These are phyloP conservation scores for Marasmius oreades DNA, from an alignment of 1,284 basidiomycete species.

Conservation along the genomic window DNA sequence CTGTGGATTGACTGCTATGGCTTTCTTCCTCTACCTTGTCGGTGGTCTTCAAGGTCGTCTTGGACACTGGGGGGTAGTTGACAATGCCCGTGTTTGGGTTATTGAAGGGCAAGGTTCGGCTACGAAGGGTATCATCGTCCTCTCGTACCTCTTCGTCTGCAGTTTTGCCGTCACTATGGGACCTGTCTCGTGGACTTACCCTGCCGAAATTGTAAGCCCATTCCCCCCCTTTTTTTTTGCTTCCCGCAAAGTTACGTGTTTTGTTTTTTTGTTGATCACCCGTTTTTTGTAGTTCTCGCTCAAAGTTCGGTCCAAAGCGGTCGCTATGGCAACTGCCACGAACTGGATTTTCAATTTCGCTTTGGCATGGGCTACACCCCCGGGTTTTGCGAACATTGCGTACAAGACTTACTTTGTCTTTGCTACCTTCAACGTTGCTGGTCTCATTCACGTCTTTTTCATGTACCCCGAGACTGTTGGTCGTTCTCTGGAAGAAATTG, in stretches of 20 bases:
- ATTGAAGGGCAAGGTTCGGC: constrained; percentile 50
- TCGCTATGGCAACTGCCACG: constrained; percentile 53
- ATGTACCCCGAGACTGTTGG: constrained; percentile 75
- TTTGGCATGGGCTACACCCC: constrained; percentile 63
- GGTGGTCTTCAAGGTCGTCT: constrained; percentile 69
- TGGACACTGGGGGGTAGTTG: constrained; percentile 56
- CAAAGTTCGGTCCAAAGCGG: constrained; percentile 71
- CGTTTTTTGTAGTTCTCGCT: constrained; percentile 48
- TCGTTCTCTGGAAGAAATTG: constrained; percentile 71
- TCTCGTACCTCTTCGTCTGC: constrained; percentile 74
- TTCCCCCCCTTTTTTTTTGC: constrained; percentile 21
- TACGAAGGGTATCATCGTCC: constrained; percentile 71
- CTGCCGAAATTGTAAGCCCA: constrained; percentile 51
- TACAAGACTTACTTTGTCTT: constrained; percentile 75
- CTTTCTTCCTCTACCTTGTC: constrained; percentile 73
- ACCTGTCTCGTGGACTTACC: constrained; percentile 69
- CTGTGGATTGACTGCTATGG: constrained; percentile 63
- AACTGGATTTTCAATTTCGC: constrained; percentile 78
- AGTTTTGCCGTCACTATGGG: constrained; percentile 76
- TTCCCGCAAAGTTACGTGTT: constrained; percentile 27
- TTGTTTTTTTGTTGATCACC: not conserved
- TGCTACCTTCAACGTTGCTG: constrained; percentile 72
- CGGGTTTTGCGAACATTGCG: constrained; percentile 47
- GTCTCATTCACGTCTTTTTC: constrained; percentile 67
- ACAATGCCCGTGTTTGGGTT: constrained; percentile 50